phyloP scores from a whole-genome alignment of 1,284 basidiomycete genomes.

The Wallemia mellicola region DNA sequence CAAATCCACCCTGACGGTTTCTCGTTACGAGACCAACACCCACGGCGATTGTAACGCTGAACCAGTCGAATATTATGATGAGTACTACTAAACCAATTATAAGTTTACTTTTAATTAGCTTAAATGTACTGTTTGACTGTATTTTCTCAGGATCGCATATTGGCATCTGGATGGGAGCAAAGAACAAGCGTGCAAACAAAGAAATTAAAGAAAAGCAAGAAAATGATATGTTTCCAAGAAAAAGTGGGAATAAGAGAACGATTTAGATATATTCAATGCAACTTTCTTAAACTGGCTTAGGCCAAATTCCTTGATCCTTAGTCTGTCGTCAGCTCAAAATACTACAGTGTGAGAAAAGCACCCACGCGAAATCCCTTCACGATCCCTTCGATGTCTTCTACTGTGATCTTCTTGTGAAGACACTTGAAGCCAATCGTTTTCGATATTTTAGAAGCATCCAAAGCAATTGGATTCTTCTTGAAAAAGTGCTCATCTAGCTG shows the following conservation, averaged over 20 bases:
- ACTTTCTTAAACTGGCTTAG: not conserved
- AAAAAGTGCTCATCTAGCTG: not conserved
- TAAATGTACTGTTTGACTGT: not conserved
- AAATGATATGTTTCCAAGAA: not conserved
- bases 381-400: not conserved
- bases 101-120: not conserved
- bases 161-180: not conserved
- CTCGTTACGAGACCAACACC: not conserved
- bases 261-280: too few relatives aligned
- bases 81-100: not conserved
- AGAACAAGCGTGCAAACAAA: not conserved
- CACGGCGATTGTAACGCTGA: not conserved
- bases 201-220: too few relatives aligned
- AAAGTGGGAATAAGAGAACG: too few relatives aligned
- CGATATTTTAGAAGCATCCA: not conserved
- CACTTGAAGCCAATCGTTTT: not conserved
- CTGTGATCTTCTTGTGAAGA: not conserved
- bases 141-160: not conserved
- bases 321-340: not conserved
- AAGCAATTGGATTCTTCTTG: not conserved
- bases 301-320: not conserved
- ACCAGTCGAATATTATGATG: not conserved
- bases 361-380: not conserved
- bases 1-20: not conserved
- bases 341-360: too few relatives aligned